Percentiles rank a stretch among this genome's conserved stretches.
phyloP scores from a whole-genome alignment of 2,329 filamentous ascomycete species.

The Ophiostoma pallidulum region DNA sequence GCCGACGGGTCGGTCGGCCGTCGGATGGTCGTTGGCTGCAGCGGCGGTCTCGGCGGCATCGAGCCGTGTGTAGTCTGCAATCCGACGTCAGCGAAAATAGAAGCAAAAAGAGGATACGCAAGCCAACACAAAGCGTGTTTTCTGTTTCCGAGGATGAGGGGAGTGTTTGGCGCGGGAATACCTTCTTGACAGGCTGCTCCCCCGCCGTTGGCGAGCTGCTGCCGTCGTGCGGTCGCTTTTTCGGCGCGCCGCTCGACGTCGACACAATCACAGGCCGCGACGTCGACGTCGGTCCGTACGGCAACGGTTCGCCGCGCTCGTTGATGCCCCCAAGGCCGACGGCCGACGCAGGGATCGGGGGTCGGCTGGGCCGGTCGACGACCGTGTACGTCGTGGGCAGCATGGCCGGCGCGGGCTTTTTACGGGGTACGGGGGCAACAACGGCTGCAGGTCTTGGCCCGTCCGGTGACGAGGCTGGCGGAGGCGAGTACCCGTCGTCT shows the following conservation, averaged over 20 bases:
- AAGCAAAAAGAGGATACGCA: background rate
- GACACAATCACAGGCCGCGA: slow-evolving; percentile 31
- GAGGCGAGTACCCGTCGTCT: slow-evolving; percentile 13
- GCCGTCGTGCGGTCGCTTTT: slow-evolving; percentile 37
- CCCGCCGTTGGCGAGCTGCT: slow-evolving; percentile 19
- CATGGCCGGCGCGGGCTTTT: slow-evolving; percentile 15
- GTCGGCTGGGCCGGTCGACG: slow-evolving; percentile 9
- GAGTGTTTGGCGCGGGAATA: too few relatives aligned
- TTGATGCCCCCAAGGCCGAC: slow-evolving; percentile 22
- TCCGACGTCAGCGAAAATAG: background rate
- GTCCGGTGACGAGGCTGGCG: slow-evolving; percentile 9
- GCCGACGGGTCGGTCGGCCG: slow-evolving; percentile 38
- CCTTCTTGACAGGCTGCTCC: slow-evolving; percentile 31
- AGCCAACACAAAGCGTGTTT: too few relatives aligned
- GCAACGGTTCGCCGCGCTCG: slow-evolving; percentile 21
- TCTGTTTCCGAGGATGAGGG: too few relatives aligned
- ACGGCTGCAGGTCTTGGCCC: background rate
- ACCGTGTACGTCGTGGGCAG: slow-evolving; percentile 15
- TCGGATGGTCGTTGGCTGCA: too few relatives aligned
- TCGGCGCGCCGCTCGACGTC: slow-evolving; percentile 24
- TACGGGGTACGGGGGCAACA: background rate
- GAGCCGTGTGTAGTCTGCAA: background rate
- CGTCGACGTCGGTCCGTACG: slow-evolving; percentile 13
- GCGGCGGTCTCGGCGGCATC: slow-evolving; percentile 16
- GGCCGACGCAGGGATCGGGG: slow-evolving; percentile 6